These are phyloP conservation scores for Sicyos edulis DNA, from an alignment of 306 rosid genomes.

Conservation along the genomic window DNA sequence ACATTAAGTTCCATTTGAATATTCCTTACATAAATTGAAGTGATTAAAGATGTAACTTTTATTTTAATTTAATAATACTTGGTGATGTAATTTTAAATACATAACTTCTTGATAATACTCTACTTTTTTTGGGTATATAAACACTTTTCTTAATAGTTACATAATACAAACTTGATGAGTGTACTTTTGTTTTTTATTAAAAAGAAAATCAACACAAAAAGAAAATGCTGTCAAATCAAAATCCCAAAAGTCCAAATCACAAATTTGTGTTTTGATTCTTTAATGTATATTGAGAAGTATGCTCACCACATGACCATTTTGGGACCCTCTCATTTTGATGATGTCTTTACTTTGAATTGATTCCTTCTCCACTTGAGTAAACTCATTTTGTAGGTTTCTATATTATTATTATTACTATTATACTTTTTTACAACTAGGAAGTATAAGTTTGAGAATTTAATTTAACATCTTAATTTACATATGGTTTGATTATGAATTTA, in stretches of 20 bases:
- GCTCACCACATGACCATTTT: not conserved
- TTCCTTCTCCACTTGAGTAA: not conserved
- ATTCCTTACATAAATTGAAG: not conserved
- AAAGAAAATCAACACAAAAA: not conserved
- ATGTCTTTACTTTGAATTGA: conserved; percentile 4
- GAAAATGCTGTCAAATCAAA: not conserved
- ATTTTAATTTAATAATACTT: no score
- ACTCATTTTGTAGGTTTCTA: not conserved
- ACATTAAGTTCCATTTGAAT: not conserved
- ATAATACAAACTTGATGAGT: no score
- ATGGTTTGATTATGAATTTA: not conserved
- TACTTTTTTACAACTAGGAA: not conserved
- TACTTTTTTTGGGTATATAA: no score
- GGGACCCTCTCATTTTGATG: not conserved
- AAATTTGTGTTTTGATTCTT: conserved; percentile 8
- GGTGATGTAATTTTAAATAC: no score
- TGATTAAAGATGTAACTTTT: not conserved
- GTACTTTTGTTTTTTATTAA: no score
- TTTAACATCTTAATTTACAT: not conserved
- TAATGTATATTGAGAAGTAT: not conserved
- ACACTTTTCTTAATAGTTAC: no score
- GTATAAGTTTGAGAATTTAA: not conserved
- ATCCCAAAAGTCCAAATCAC: not conserved
- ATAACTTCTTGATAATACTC: no score
- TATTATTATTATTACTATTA: not conserved